Conservation (phyloP, 192 early-diverging fungal species). For the Linderina pennispora region DNA sequence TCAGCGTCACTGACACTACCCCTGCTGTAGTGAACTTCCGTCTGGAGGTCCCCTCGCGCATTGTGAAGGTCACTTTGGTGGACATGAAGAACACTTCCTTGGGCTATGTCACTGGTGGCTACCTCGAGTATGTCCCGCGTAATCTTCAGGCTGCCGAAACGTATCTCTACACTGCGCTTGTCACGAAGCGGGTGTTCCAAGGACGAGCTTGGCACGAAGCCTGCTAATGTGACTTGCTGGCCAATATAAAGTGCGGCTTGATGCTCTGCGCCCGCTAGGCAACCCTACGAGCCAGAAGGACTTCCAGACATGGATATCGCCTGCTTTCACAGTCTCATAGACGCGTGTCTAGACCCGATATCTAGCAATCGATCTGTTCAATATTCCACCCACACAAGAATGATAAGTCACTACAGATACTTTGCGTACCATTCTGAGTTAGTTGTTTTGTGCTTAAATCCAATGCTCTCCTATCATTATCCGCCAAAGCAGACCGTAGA, state of each 20-base stretch:
- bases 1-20: not conserved
- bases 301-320: conserved; percentile 39
- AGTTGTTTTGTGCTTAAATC: too few species aligned
- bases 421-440: too few species aligned
- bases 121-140: conserved; percentile 6
- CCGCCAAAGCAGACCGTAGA: too few species aligned
- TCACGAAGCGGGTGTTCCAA: conserved; percentile 8
- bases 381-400: too few species aligned
- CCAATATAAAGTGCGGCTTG: conserved; percentile 21
- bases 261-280: conserved; percentile 33
- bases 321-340: too few species aligned
- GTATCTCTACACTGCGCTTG: conserved; percentile 1
- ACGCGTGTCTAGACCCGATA: too few species aligned
- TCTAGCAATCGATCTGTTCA: too few species aligned
- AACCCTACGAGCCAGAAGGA: conserved; percentile 16
- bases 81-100: conserved; percentile 6
- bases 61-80: conserved; percentile 12
- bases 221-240: conserved; percentile 15
- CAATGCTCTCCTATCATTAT: too few species aligned
- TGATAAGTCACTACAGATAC: too few species aligned
- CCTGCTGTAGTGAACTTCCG: not conserved
- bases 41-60: conserved; percentile 21
- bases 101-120: conserved; percentile 25
- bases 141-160: conserved; percentile 10
- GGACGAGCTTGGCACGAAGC: conserved; percentile 6